Evolutionary conservation across 1,284 basidiomycete species (phyloP), one percentile per base, ranked within the genome.

Genomic region (Erythrobasidium hasegawianum): DNA sequence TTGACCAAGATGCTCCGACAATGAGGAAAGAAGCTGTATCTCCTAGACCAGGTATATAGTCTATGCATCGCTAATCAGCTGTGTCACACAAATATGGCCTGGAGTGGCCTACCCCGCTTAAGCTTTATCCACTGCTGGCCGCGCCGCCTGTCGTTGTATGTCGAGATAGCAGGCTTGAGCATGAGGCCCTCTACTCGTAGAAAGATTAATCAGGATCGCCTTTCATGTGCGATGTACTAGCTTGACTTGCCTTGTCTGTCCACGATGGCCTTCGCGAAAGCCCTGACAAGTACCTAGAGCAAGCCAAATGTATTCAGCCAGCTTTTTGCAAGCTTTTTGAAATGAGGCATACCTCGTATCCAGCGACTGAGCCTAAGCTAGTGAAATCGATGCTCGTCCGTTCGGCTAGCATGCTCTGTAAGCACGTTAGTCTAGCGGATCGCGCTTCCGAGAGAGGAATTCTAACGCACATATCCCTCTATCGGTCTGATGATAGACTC

Each of bases 21-120:
- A 92, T 75, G 0, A 85, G 84, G 56, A 93, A 81, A 75, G 93
- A 89, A 13, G 91, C 74, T 11, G 83, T 82, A 75, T 95, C 91
- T n/a, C 90, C 89, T 50, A 87, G 81, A 0, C 86, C 86, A 0
- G 84, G 84, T 41, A 95, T 89, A 71, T 92, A 93, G 75, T 94
- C 91, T 74, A 82, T 80, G 88, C 87, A 4, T 33, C 33, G 57
- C 80, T 58, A 79, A 81, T 61, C 50, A 22, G 27, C n/a, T n/a
- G n/a, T n/a, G n/a, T n/a, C n/a, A n/a, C n/a, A n/a, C n/a, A n/a
- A n/a, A n/a, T n/a, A n/a, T n/a, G n/a, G n/a, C n/a, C n/a, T n/a
- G n/a, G n/a, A n/a, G n/a, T n/a, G n/a, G 16, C 43, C n/a, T 33
- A 65, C 64, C 41, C 52, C 78, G 75, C 68, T 81, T 79, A 53